phyloP scores from a whole-genome alignment of 495 filamentous ascomycete genomes.

The Glonium stellatum region DNA sequence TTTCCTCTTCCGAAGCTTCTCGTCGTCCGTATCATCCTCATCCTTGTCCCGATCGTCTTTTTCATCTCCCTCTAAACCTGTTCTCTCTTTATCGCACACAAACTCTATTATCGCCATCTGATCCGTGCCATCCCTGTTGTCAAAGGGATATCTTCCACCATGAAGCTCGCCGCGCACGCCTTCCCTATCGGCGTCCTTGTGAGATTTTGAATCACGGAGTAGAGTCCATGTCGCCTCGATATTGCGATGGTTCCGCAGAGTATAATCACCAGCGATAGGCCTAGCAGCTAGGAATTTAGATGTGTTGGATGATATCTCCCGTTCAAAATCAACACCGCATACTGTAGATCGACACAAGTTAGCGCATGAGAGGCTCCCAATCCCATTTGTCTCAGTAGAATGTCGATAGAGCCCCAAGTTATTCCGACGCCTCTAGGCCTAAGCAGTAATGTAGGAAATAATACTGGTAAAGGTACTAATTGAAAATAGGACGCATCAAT shows the following conservation, averaged over 20 bases:
- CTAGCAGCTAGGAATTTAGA: conserved; percentile 46
- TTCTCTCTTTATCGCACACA: conserved; percentile 61
- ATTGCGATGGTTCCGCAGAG: conserved; percentile 43
- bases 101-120: conserved; percentile 78
- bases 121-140: conserved; percentile 41
- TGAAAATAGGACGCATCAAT: neutral
- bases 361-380: neutral
- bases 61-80: conserved; percentile 58
- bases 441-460: no score
- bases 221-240: conserved; percentile 57
- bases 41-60: conserved; percentile 17
- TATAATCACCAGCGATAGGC: conserved; percentile 67
- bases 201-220: conserved; percentile 50
- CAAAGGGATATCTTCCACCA: conserved; percentile 54
- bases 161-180: conserved; percentile 65
- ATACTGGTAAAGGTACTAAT: neutral
- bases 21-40: conserved; percentile 28
- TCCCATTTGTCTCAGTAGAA: neutral
- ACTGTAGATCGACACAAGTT: conserved; percentile 43
- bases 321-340: conserved; percentile 65
- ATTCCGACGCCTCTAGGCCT: no score
- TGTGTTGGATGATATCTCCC: conserved; percentile 37
- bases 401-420: neutral
- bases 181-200: conserved; percentile 54
- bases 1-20: conserved; percentile 21